Percentiles rank a stretch among this genome's conserved stretches.
Evolutionary conservation across 306 rosid genomes (phyloP).

Genomic region (Alnus glutinosa): DNA sequence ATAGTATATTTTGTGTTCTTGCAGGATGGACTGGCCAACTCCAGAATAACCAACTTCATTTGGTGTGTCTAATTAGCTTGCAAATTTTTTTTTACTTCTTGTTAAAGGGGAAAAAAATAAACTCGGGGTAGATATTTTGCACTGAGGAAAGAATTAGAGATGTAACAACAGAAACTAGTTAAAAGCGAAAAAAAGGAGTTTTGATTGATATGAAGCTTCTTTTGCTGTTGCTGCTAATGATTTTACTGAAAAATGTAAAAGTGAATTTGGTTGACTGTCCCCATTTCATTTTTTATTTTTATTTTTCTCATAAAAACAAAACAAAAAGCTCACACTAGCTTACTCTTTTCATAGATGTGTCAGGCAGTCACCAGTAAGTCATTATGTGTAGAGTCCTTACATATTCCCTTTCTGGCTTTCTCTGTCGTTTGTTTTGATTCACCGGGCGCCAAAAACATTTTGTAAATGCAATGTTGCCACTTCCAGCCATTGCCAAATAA

Average conservation of each 20-base stretch:
- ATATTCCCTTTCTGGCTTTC: constrained; percentile 20
- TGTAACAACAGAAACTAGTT: constrained; percentile 48
- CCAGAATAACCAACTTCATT: constrained; percentile 12
- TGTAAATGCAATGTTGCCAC: constrained; percentile 22
- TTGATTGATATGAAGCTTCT: constrained; percentile 43
- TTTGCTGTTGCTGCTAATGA: constrained; percentile 43
- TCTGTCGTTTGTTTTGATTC: constrained; percentile 30
- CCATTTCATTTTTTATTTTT: constrained; percentile 4
- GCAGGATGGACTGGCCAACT: constrained; percentile 36
- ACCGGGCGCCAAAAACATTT: constrained; percentile 29
- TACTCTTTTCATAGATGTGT: constrained; percentile 7
- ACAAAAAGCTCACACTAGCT: constrained; percentile 4
- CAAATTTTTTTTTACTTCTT: not conserved
- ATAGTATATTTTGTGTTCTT: constrained; percentile 18
- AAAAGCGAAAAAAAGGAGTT: constrained; percentile 39
- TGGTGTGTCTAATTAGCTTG: constrained; percentile 12
- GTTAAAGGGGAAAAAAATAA: constrained; percentile 29
- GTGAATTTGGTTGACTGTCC: constrained; percentile 14
- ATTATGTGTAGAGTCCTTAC: constrained; percentile 36
- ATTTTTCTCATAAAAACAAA: not conserved
- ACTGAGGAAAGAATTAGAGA: constrained; percentile 31
- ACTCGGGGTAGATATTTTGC: constrained; percentile 2
- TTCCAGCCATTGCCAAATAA: not conserved
- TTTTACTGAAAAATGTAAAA: constrained; percentile 39
- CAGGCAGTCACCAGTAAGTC: constrained; percentile 34